These are phyloP conservation scores for Irineochytrium annulatum DNA, from an alignment of 192 early-diverging fungal genomes.

Conservation along the genomic window DNA sequence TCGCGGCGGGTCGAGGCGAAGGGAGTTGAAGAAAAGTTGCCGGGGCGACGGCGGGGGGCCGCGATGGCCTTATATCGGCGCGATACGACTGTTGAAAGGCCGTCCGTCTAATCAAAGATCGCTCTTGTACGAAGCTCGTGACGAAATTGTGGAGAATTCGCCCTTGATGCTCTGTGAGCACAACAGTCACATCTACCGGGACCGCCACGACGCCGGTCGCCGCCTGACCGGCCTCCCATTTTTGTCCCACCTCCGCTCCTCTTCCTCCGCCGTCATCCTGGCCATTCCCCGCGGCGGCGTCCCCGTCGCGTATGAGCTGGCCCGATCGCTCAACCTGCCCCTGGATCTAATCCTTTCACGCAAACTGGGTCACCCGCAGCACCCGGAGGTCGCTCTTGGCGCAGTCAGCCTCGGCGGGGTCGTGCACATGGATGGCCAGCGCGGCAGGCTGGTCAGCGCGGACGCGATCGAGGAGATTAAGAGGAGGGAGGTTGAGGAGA, in stretches of 20 bases:
- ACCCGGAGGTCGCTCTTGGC: slow-evolving; percentile 34
- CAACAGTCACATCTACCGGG: too few relatives aligned
- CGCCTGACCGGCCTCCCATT: slow-evolving; percentile 8
- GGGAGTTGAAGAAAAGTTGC: too few relatives aligned
- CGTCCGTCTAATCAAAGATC: too few relatives aligned
- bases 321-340: slow-evolving; percentile 20
- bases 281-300: slow-evolving; percentile 42
- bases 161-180: too few relatives aligned
- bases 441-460: slow-evolving; percentile 10
- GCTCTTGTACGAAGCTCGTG: too few relatives aligned
- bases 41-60: too few relatives aligned
- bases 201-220: slow-evolving; percentile 23
- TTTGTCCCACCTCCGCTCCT: neutral
- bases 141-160: too few relatives aligned
- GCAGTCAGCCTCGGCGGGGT: slow-evolving; percentile 28
- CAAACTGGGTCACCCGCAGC: slow-evolving; percentile 33
- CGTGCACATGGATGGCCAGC: slow-evolving; percentile 10
- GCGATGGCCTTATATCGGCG: too few relatives aligned
- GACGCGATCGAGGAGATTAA: slow-evolving; percentile 27
- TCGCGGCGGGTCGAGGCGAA: too few relatives aligned
- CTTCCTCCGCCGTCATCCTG: slow-evolving; percentile 14
- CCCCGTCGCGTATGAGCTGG: slow-evolving; percentile 35
- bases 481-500: slow-evolving; percentile 25
- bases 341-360: slow-evolving; percentile 38
- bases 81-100: too few relatives aligned